Conservation (phyloP, 371 early-diverging fungal species). For the Actinomucor elegans region DNA sequence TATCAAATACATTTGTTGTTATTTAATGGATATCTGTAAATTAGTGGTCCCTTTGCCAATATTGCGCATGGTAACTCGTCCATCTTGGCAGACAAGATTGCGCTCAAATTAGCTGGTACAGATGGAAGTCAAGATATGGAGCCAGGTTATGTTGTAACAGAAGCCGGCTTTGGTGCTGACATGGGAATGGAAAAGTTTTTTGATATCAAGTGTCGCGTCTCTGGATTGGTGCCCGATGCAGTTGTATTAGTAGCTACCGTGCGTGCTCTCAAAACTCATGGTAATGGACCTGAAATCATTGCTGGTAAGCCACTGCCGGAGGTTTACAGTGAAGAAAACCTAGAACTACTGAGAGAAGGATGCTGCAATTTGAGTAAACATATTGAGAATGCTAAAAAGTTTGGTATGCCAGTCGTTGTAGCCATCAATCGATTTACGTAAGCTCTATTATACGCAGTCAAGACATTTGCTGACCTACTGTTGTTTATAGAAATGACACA, state of each 20-base stretch:
- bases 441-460: constrained; percentile 3
- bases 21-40: no score
- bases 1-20: not conserved
- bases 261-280: constrained; percentile 95
- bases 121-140: constrained; percentile 51
- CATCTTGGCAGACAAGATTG: constrained; percentile 91
- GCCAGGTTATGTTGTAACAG: constrained; percentile 93
- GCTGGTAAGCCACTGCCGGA: constrained; percentile 90
- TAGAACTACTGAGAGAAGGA: constrained; percentile 82
- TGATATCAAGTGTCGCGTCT: constrained; percentile 94
- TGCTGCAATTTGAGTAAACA: constrained; percentile 85
- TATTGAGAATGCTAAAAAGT: constrained; percentile 85
- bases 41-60: constrained; percentile 92
- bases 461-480: not conserved
- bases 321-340: constrained; percentile 83
- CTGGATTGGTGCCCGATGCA: constrained; percentile 84
- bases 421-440: constrained; percentile 87
- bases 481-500: constrained; percentile 67
- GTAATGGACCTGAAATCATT: constrained; percentile 93
- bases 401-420: constrained; percentile 90
- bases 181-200: constrained; percentile 99
- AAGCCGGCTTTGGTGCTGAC: constrained; percentile 98
- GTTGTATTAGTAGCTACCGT: constrained; percentile 95
- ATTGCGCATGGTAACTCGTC: constrained; percentile 97
- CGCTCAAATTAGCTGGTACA: constrained; percentile 86